These are phyloP conservation scores for Botrytis squamosa DNA, from an alignment of 2,329 filamentous ascomycete genomes.

Conservation along the genomic window DNA sequence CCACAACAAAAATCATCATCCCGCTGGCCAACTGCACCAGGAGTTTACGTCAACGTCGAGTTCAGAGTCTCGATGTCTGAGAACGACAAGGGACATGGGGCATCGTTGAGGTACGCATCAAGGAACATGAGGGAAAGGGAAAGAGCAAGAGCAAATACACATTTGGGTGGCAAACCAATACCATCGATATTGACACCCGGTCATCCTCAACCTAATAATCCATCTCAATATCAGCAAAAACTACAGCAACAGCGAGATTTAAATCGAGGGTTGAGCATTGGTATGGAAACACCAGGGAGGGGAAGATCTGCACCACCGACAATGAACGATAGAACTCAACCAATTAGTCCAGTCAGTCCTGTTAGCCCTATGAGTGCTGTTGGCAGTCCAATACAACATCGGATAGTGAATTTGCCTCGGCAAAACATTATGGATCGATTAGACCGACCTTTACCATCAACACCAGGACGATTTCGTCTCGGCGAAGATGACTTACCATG, in stretches of 20 bases:
- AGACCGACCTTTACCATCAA: conserved; percentile 32
- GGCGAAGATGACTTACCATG: conserved; percentile 38
- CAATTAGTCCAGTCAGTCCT: conserved; percentile 26
- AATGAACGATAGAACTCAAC: conserved; percentile 27
- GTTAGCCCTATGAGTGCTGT: conserved; percentile 28
- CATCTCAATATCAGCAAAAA: conserved; percentile 5
- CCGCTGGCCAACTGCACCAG: conserved; percentile 24
- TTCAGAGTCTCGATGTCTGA: conserved; percentile 35
- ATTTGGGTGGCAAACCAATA: conserved; percentile 10
- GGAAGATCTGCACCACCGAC: conserved; percentile 36
- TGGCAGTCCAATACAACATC: conserved; percentile 24
- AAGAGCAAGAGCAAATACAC: conserved; percentile 26
- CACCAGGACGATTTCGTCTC: conserved; percentile 37
- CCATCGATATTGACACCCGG: conserved; percentile 17
- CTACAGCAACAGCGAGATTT: conserved; percentile 17
- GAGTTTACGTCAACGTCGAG: conserved; percentile 35
- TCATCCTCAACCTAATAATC: neutral
- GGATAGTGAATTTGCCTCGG: conserved; percentile 18
- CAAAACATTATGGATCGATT: conserved; percentile 6
- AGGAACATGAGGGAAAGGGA: conserved; percentile 33
- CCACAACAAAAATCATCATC: neutral
- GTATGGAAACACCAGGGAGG: conserved; percentile 25
- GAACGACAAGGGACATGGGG: conserved; percentile 30
- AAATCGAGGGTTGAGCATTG: conserved; percentile 22
- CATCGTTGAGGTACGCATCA: conserved; percentile 33